A percentile compares a stretch with the other conserved stretches of the same genome.
phyloP scores from a whole-genome alignment of 2,329 filamentous ascomycete species.

The Beauveria australis region DNA sequence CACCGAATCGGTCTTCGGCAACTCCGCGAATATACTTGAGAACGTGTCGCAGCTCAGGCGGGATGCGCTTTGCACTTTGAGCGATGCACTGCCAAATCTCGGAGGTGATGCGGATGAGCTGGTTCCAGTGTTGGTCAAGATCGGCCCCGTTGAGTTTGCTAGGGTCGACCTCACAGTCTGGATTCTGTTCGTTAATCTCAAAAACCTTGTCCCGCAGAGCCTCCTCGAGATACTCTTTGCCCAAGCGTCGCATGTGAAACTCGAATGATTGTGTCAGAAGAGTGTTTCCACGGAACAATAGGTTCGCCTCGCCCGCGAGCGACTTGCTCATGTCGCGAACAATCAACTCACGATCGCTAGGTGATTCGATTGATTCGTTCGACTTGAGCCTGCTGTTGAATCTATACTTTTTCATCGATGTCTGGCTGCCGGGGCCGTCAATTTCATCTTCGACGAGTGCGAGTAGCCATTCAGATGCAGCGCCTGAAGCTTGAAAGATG shows the following conservation, averaged over 20 bases:
- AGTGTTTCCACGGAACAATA: slow-evolving; percentile 92
- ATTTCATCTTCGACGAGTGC: slow-evolving; percentile 94
- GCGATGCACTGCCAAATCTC: slow-evolving; percentile 81
- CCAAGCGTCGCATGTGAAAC: slow-evolving; percentile 88
- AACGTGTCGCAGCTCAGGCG: slow-evolving; percentile 72
- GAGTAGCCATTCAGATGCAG: slow-evolving; percentile 82
- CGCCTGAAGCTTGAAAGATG: slow-evolving; percentile 88
- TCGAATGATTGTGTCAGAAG: slow-evolving; percentile 89
- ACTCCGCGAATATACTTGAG: slow-evolving; percentile 88
- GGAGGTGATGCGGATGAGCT: slow-evolving; percentile 66
- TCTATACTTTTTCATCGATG: slow-evolving; percentile 62
- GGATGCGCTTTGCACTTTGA: slow-evolving; percentile 64
- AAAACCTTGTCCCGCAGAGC: slow-evolving; percentile 76
- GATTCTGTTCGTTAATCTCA: slow-evolving; percentile 84
- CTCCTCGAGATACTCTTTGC: slow-evolving; percentile 86
- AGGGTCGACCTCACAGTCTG: slow-evolving; percentile 92
- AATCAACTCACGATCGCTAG: slow-evolving; percentile 59
- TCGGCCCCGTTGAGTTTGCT: slow-evolving; percentile 67
- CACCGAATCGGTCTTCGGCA: slow-evolving; percentile 88
- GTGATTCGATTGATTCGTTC: slow-evolving; percentile 56
- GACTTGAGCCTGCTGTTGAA: slow-evolving; percentile 65
- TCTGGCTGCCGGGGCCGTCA: slow-evolving; percentile 80
- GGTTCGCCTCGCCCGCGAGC: slow-evolving; percentile 78
- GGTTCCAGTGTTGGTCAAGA: slow-evolving; percentile 73
- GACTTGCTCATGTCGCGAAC: slow-evolving; percentile 73